Evolutionary conservation across 441 rosid species (phyloP), one percentile per base, ranked within the genome.

Genomic region (Cnidoscolus chayamansa): DNA sequence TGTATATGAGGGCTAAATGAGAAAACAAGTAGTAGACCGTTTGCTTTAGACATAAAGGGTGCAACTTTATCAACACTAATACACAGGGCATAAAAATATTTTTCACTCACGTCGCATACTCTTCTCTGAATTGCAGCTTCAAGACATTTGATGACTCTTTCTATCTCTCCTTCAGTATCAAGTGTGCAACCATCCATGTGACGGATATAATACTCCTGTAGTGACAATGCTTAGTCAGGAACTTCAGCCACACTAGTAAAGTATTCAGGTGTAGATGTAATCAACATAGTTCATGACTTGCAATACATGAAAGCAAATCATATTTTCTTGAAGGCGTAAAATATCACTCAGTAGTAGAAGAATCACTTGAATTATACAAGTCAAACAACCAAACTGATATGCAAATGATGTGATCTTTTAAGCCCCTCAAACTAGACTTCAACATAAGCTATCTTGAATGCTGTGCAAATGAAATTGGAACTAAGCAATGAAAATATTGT

Each of bases 61-160:
- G 40, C 40, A 35, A 35, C 5, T 35, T 35, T 35, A 35, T 35
- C 40, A 35, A 35, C 40, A 35, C 40, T 35, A 35, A 4, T 35
- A 35, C 40, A 35, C 40, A 35, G 40, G 40, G 15, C 16, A 11
- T 17, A 56, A 43, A 43, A 58, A 15, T 4, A 45, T 25, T 12
- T 10, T 55, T 55, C 17, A 65, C 86, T 76, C 70, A 89, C 98
- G 93, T 93, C 98, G 40, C 94, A 86, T 60, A 91, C 90, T 86
- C 98, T 81, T 85, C 98, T 83, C 51, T 65, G 80, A 31, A 91
- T 87, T n/a, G 98, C 96, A 37, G 98, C 98, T 88, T 91, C 96
- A 2, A 93, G 85, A 70, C 98, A 91, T 80, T 88, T 90, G 70
- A 86, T 69, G 69, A 93, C 96, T 77, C 96, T 85, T 66, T 91